phyloP scores from a whole-genome alignment of 371 early-diverging fungal species.

The Apophysomyces variabilis region DNA sequence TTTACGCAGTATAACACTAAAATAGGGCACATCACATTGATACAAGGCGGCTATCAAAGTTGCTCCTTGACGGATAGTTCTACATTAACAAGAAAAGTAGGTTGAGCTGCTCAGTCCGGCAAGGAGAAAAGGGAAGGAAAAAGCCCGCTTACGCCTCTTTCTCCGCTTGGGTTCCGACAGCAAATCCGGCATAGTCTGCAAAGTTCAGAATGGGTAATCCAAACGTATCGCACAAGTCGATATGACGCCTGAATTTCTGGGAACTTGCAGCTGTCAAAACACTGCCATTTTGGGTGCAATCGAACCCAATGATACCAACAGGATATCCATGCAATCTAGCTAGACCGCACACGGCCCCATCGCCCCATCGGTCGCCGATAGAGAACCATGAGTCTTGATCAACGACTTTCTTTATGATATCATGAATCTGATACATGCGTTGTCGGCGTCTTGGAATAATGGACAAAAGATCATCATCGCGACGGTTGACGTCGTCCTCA shows the following conservation, averaged over 20 bases:
- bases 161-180: constrained; percentile 49
- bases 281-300: constrained; percentile 42
- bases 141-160: constrained; percentile 44
- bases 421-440: constrained; percentile 46
- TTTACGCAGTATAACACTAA: constrained; percentile 48
- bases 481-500: constrained; percentile 30
- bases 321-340: constrained; percentile 41
- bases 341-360: constrained; percentile 51
- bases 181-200: constrained; percentile 54
- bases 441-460: constrained; percentile 49
- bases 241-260: constrained; percentile 50
- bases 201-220: constrained; percentile 50
- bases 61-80: constrained; percentile 49
- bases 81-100: constrained; percentile 12
- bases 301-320: constrained; percentile 49
- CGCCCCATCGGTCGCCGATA: constrained; percentile 51
- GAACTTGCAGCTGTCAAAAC: constrained; percentile 41
- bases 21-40: constrained; percentile 51
- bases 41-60: constrained; percentile 52
- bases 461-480: constrained; percentile 38
- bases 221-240: constrained; percentile 51
- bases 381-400: constrained; percentile 49
- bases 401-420: constrained; percentile 37
- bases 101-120: too few relatives aligned
- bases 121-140: neutral